A percentile compares a stretch with the other conserved stretches of the same genome.
Conservation (phyloP, 1,139 yeast species). For the Kurtzmaniella quercitrusa region DNA sequence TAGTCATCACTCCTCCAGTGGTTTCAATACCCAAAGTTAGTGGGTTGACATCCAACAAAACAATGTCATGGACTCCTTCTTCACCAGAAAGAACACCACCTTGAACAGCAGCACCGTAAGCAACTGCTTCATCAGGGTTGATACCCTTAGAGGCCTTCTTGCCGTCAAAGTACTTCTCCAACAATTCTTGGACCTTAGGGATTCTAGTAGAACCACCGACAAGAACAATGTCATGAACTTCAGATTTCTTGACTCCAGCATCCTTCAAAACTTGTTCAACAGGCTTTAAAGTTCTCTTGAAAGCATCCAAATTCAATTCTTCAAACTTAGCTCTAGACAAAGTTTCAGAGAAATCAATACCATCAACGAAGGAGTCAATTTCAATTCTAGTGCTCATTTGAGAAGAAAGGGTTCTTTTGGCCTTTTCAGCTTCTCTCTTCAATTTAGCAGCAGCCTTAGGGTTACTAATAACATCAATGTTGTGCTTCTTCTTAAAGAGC, state of each 20-base stretch:
- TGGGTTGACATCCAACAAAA: constrained; percentile 46
- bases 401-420: constrained; percentile 89
- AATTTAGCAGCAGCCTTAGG: constrained; percentile 81
- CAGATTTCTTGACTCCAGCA: constrained; percentile 77
- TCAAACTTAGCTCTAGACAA: constrained; percentile 93
- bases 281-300: constrained; percentile 88
- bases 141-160: constrained; percentile 94
- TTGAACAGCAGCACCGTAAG: constrained; percentile 62
- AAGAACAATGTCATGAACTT: constrained; percentile 85
- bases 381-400: constrained; percentile 89
- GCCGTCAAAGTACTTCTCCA: constrained; percentile 84
- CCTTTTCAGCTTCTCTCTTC: constrained; percentile 96
- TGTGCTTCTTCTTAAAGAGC: constrained; percentile 84
- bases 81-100: constrained; percentile 91
- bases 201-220: constrained; percentile 99
- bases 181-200: constrained; percentile 91
- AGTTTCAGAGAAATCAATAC: constrained; percentile 91
- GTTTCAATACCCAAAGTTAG: constrained; percentile 49
- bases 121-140: constrained; percentile 78
- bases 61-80: constrained; percentile 47
- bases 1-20: constrained; percentile 48
- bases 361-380: constrained; percentile 92
- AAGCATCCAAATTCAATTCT: constrained; percentile 81
- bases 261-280: constrained; percentile 91
- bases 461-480: constrained; percentile 69